Evolutionary conservation across 371 early-diverging fungal species (phyloP).

Genomic region (Saksenaea vasiformis): DNA sequence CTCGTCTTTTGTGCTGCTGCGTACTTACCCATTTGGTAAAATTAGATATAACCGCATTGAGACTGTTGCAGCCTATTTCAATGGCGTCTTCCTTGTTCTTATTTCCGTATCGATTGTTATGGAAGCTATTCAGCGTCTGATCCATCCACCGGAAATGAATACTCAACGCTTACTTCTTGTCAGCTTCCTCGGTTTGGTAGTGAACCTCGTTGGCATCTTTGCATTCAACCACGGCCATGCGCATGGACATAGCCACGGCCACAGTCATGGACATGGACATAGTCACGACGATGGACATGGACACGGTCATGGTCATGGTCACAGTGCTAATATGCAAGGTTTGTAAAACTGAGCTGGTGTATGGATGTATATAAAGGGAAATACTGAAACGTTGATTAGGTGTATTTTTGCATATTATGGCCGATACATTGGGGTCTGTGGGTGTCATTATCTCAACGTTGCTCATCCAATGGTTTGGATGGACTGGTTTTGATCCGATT

Average conservation of each 20-base stretch:
- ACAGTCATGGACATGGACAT: constrained; percentile 42
- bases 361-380: neutral
- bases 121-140: constrained; percentile 87
- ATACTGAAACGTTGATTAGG: constrained; percentile 40
- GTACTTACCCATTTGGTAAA: neutral
- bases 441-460: constrained; percentile 93
- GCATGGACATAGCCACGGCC: constrained; percentile 63
- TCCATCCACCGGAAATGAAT: constrained; percentile 86
- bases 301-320: constrained; percentile 40
- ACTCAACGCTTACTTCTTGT: constrained; percentile 84
- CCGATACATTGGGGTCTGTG: constrained; percentile 94
- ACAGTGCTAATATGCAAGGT: constrained; percentile 80
- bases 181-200: constrained; percentile 87
- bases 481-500: constrained; percentile 95
- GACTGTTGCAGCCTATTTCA: constrained; percentile 89
- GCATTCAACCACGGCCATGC: constrained; percentile 87
- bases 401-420: constrained; percentile 93
- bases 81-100: constrained; percentile 86
- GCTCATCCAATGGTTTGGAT: constrained; percentile 87
- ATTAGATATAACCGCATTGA: constrained; percentile 86
- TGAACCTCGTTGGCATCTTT: constrained; percentile 92
- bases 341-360: neutral
- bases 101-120: constrained; percentile 88
- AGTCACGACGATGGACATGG: constrained; percentile 42
- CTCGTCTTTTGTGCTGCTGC: neutral